phyloP scores from a whole-genome alignment of 1,284 basidiomycete genomes.

The Mycosarcoma mackinlayi region DNA sequence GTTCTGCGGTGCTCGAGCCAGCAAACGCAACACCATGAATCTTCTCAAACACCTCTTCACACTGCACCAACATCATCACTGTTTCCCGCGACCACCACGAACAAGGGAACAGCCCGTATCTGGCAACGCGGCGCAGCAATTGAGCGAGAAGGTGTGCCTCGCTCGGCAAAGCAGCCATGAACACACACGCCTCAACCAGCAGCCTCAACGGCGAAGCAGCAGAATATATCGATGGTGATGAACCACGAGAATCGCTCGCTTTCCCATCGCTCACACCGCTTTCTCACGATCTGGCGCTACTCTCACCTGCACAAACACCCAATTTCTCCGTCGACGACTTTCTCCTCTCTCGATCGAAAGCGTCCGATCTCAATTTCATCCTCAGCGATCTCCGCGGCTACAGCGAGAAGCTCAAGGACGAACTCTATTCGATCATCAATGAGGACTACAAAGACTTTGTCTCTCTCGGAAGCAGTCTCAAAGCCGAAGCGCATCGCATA shows the following conservation, averaged over 20 bases:
- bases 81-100: background rate
- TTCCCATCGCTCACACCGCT: constrained; percentile 81
- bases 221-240: constrained; percentile 1
- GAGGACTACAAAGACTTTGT: constrained; percentile 98
- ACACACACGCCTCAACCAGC: constrained; percentile 5
- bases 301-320: constrained; percentile 72
- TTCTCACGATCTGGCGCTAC: constrained; percentile 80
- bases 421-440: constrained; percentile 93
- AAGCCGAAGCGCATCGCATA: constrained; percentile 43
- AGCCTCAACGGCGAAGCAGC: background rate
- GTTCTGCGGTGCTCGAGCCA: constrained; percentile 15
- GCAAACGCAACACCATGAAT: constrained; percentile 4
- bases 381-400: constrained; percentile 87
- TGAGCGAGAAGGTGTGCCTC: background rate
- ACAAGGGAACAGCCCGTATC: too few species aligned
- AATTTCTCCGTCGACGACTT: constrained; percentile 86
- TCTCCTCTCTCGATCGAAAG: constrained; percentile 85
- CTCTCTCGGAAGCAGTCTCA: constrained; percentile 75
- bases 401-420: constrained; percentile 83
- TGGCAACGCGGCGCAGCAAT: too few species aligned
- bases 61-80: too few species aligned
- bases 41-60: constrained; percentile 2
- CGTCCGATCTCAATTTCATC: constrained; percentile 83
- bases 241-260: constrained; percentile 2
- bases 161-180: background rate